Evolutionary conservation across 768 basidiomycete genomes (phyloP).

Genomic region (Mycena belliarum): DNA sequence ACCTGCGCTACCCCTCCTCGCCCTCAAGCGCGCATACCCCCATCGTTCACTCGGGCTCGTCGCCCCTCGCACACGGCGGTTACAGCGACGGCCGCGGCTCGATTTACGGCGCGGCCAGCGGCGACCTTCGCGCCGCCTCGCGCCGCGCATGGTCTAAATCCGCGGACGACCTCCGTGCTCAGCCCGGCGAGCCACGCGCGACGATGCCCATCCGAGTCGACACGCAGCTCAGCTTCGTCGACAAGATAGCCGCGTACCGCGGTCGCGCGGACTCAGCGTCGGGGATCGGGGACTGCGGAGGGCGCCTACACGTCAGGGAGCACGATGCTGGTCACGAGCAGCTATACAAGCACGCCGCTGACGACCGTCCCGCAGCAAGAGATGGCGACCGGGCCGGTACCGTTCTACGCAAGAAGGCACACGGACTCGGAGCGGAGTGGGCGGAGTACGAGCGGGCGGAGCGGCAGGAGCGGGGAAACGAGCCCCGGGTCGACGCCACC

Average conservation of each 20-base stretch:
- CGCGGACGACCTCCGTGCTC: slow-evolving; percentile 73
- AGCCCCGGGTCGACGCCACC: slow-evolving; percentile 20
- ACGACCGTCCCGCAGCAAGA: background rate
- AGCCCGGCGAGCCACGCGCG: too few species aligned
- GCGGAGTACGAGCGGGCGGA: slow-evolving; percentile 5
- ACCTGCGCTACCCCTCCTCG: slow-evolving; percentile 5
- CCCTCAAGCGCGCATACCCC: background rate
- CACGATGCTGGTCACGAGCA: background rate
- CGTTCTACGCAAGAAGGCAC: slow-evolving; percentile 15
- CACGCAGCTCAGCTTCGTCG: slow-evolving; percentile 57
- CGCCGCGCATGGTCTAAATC: slow-evolving; percentile 79
- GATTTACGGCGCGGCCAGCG: background rate
- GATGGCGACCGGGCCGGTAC: background rate
- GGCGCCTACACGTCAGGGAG: background rate
- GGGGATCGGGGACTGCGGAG: slow-evolving; percentile 38
- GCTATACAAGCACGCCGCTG: background rate
- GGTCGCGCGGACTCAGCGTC: slow-evolving; percentile 30
- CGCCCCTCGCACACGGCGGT: slow-evolving; percentile 25
- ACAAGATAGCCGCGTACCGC: slow-evolving; percentile 67
- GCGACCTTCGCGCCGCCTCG: slow-evolving; percentile 67
- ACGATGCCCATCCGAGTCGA: slow-evolving; percentile 35
- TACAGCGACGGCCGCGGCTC: slow-evolving; percentile 28
- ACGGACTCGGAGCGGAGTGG: slow-evolving; percentile 20
- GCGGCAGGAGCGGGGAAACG: slow-evolving; percentile 3
- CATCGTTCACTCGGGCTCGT: slow-evolving; percentile 3